Percentiles rank a stretch among this genome's conserved stretches.
These are phyloP conservation scores for Oryza meyeriana DNA, from an alignment of 176 grass and related monocot species.

Conservation along the genomic window DNA sequence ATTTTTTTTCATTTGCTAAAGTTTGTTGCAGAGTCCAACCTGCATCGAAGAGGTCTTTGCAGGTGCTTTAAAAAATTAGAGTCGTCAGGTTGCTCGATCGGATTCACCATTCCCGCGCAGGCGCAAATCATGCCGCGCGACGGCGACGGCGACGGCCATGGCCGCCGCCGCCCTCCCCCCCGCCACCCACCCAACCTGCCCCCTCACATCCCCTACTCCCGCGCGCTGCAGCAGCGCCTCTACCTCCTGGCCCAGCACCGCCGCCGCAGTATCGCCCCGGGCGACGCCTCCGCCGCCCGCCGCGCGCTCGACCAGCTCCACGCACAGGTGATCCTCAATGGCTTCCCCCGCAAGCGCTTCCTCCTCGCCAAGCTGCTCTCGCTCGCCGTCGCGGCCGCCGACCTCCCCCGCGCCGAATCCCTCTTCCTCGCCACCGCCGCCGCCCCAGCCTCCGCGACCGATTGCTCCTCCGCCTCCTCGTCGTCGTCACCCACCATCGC, in stretches of 20 bases:
- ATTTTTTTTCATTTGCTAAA: no score
- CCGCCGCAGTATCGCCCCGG: neutral
- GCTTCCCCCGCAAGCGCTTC: constrained; percentile 62
- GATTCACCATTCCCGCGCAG: neutral
- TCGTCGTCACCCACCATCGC: constrained; percentile 39
- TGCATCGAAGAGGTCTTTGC: neutral
- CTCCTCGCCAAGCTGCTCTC: constrained; percentile 68
- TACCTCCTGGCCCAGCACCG: constrained; percentile 57
- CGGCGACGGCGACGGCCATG: no score
- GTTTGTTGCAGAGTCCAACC: no score
- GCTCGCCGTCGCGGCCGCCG: constrained; percentile 35
- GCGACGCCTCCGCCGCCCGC: constrained; percentile 2
- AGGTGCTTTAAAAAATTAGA: neutral
- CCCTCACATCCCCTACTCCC: constrained; percentile 46
- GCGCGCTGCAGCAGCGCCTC: constrained; percentile 65
- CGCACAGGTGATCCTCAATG: constrained; percentile 63
- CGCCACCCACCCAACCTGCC: constrained; percentile 6
- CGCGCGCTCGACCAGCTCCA: constrained; percentile 54
- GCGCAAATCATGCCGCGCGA: constrained; percentile 15
- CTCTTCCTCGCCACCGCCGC: constrained; percentile 37
- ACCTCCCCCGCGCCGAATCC: constrained; percentile 46
- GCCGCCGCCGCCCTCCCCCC: neutral
- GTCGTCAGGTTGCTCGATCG: neutral
- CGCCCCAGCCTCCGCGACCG: neutral
- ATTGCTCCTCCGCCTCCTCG: neutral